phyloP scores from a whole-genome alignment of 202 grass and related monocot species.

The Dendrocalamus latiflorus region DNA sequence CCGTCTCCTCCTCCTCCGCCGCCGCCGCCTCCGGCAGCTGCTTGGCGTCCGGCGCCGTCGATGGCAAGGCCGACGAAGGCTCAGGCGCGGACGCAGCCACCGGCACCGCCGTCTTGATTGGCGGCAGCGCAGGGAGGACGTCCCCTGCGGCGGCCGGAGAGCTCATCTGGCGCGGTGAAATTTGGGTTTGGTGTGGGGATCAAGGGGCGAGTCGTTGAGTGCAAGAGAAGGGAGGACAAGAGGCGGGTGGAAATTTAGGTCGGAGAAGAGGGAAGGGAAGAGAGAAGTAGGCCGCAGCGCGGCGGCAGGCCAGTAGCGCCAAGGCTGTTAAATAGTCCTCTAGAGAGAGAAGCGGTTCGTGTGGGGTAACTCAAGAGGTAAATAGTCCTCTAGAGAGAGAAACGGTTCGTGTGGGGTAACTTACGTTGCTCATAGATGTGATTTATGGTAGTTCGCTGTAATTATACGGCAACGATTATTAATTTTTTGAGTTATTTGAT shows the following conservation, averaged over 20 bases:
- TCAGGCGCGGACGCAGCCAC: neutral
- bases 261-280: neutral
- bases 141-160: neutral
- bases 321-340: conserved; percentile 51
- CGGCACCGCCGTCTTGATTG: conserved; percentile 33
- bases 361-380: too few species aligned
- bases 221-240: conserved; percentile 1
- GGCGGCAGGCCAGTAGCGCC: too few species aligned
- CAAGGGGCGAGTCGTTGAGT: conserved; percentile 20
- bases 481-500: too few species aligned
- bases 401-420: too few species aligned
- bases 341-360: neutral
- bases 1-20: neutral
- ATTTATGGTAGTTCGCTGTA: too few species aligned
- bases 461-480: too few species aligned
- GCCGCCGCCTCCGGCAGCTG: neutral
- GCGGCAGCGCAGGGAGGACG: conserved; percentile 14
- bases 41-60: neutral
- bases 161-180: conserved; percentile 18
- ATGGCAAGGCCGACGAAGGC: neutral
- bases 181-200: neutral
- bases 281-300: neutral
- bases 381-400: too few species aligned
- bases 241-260: conserved; percentile 1
- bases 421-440: too few species aligned